Evolutionary conservation across 2,329 filamentous ascomycete species (phyloP).

Genomic region (Cryphonectria carpinicola): DNA sequence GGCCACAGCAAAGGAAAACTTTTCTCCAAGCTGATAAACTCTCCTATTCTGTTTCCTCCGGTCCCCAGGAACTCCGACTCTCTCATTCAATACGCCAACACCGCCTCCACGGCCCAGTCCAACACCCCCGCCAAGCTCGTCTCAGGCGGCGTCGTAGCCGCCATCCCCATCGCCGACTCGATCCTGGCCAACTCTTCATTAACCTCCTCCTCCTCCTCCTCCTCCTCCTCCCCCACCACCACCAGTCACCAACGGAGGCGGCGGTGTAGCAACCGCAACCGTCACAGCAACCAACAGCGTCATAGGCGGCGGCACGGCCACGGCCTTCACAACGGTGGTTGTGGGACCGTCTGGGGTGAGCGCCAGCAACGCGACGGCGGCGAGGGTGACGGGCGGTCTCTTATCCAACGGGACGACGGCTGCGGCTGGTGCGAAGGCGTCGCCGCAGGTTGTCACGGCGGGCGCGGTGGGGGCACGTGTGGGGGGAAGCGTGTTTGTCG

Average conservation of each 20-base stretch:
- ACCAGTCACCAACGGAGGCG: not conserved
- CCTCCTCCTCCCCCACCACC: not conserved
- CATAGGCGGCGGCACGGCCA: conserved; percentile 16
- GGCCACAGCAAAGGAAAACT: not conserved
- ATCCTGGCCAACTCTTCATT: conserved; percentile 9
- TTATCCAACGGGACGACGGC: not conserved
- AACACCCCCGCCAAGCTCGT: conserved; percentile 17
- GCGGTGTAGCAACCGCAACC: not conserved
- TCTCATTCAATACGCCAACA: conserved; percentile 18
- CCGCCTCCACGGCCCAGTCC: not conserved
- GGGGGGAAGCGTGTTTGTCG: not conserved
- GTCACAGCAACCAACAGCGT: conserved; percentile 1
- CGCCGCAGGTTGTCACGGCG: not conserved
- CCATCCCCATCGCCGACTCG: conserved; percentile 20
- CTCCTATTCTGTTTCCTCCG: not conserved
- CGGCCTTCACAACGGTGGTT: conserved; percentile 20
- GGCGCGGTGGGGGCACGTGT: not conserved
- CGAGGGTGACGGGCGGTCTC: not conserved
- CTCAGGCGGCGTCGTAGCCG: conserved; percentile 17
- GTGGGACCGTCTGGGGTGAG: conserved; percentile 9
- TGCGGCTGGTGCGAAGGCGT: not conserved
- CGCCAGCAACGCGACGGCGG: not conserved
- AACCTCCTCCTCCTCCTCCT: not conserved
- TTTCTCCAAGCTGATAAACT: not conserved
- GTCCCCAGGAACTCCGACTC: conserved; percentile 3